Base-by-base conservation (phyloP, 768 basidiomycete species). In the Pulveroboletus sp. region DNA sequence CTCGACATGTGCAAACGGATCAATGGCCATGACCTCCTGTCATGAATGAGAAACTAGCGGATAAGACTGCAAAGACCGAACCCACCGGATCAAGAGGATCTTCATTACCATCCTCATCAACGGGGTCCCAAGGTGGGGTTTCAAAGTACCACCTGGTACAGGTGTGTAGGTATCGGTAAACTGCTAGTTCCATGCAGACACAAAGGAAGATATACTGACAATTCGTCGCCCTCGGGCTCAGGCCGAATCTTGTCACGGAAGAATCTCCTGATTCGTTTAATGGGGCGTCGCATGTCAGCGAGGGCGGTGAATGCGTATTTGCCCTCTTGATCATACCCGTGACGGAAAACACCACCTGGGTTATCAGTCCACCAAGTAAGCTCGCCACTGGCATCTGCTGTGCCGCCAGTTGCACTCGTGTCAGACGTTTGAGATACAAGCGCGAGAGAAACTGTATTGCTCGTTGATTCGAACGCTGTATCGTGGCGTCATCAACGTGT, bases 21-120 rank as follows among this genome's bases (percentile, higher is more conserved):
- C 59, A 17, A 50, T 12, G 1, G 20, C 6, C 5, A 2, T 12
- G 23, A 53, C 24, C 5, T 33, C 45, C 58, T 61, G 6, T 4
- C 42, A 19, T 21, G 27, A 5, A 20, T 57, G 35, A 59, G 50
- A 47, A 40, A 8, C 20, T 1, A 14, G 12, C 4, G 9, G 34
- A 21, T n/a, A 5, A 20, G 11, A 9, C 20, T 13, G 29, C 27
- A 29, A 9, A 16, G n/a, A n/a, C 25, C 13, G 47, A 16, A 42
- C 60, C 41, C 20, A 62, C 60, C 9, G 42, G 29, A 31, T 53
- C 58, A 5, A 61, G 44, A 2, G 25, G 48, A 39, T 64, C 65
- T 31, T 65, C 57, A 2, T 6, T 43, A 8, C 63, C 62, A 2
- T 67, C 63, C 24, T 57, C 57, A 11, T 65, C 57, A 13, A 65